A percentile compares a stretch with the other conserved stretches of the same genome.
phyloP scores from a whole-genome alignment of 2,329 filamentous ascomycete species.

The Aspergillus sp. region DNA sequence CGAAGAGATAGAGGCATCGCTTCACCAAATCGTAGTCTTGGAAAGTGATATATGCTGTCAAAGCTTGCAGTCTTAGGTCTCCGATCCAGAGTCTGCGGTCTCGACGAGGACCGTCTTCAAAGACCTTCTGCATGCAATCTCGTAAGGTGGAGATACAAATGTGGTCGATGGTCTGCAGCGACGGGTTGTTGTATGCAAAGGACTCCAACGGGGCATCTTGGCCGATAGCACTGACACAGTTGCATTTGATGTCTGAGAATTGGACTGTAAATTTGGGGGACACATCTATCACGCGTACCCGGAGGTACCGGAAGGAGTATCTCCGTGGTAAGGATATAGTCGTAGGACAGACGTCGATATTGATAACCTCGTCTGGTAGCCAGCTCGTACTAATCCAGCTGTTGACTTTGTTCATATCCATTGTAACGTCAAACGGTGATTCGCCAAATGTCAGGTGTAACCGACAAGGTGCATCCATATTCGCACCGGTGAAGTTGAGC shows the following conservation, averaged over 20 bases:
- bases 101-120: constrained; percentile 1
- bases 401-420: constrained; percentile 1
- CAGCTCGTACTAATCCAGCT: constrained; percentile 3
- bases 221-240: neutral
- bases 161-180: neutral
- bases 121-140: constrained; percentile 5
- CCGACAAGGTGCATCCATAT: constrained; percentile 3
- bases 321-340: neutral
- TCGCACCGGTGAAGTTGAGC: neutral
- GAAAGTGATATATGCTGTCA: neutral
- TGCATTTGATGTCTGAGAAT: neutral
- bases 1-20: constrained; percentile 1
- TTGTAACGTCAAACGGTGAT: constrained; percentile 1
- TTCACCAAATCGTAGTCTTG: neutral
- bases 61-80: constrained; percentile 1
- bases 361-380: constrained; percentile 4
- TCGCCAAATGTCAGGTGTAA: constrained; percentile 2
- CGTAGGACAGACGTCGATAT: constrained; percentile 1
- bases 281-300: neutral
- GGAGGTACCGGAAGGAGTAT: constrained; percentile 3
- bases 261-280: neutral
- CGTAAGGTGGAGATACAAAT: constrained; percentile 2
- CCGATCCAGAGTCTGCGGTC: constrained; percentile 2
- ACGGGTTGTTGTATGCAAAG: neutral
- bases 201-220: neutral